Conservation (phyloP, 495 filamentous ascomycete genomes). For the Jackrogersella multiformis region DNA sequence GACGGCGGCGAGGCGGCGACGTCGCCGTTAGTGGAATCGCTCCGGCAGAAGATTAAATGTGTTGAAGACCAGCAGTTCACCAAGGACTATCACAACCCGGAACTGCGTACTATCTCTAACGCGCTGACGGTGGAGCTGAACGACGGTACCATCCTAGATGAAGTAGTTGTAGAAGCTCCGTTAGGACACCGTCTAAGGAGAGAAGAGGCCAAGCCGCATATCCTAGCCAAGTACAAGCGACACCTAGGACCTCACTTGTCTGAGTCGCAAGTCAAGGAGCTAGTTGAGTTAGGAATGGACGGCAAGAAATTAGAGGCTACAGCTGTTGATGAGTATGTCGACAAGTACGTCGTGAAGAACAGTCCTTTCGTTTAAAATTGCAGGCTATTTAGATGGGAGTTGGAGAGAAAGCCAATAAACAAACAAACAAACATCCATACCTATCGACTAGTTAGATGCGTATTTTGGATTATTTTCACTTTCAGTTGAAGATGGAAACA, state of each 20-base stretch:
- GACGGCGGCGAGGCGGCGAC: slow-evolving; percentile 92
- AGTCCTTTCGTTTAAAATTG: slow-evolving; percentile 60
- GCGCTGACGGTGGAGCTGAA: slow-evolving; percentile 91
- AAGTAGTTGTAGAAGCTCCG: slow-evolving; percentile 94
- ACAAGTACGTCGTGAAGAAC: slow-evolving; percentile 79
- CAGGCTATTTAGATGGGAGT: slow-evolving; percentile 3
- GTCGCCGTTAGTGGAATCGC: slow-evolving; percentile 84
- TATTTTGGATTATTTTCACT: neutral
- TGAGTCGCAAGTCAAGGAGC: slow-evolving; percentile 75
- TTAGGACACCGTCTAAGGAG: slow-evolving; percentile 90
- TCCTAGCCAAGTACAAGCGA: slow-evolving; percentile 91
- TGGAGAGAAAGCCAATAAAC: neutral
- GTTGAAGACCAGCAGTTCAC: slow-evolving; percentile 97
- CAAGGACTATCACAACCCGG: slow-evolving; percentile 89
- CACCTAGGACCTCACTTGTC: slow-evolving; percentile 86
- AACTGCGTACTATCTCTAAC: slow-evolving; percentile 94
- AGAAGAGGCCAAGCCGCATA: slow-evolving; percentile 97
- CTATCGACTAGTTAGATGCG: neutral
- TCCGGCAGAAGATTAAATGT: slow-evolving; percentile 91
- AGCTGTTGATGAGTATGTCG: slow-evolving; percentile 91
- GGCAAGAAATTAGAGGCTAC: slow-evolving; percentile 76
- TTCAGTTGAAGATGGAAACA: neutral
- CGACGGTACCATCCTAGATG: slow-evolving; percentile 91
- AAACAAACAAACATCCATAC: neutral
- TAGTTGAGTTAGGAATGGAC: slow-evolving; percentile 79